Evolutionary conservation across 768 basidiomycete genomes (phyloP).

Genomic region (Gymnopilus junonius): DNA sequence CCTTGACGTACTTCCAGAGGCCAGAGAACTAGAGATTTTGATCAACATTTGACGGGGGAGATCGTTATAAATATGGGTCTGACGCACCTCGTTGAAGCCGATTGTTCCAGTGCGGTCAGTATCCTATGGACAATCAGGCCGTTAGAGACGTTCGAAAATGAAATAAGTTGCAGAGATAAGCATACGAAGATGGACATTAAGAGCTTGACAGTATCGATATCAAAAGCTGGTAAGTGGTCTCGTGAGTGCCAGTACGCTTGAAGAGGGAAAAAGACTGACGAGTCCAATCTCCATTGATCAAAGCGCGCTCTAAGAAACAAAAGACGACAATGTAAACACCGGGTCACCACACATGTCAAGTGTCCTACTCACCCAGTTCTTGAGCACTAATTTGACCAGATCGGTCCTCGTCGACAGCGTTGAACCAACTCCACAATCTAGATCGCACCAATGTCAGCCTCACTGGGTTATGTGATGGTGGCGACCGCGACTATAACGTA

Average conservation of each 20-base stretch:
- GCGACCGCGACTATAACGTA: conserved; percentile 37
- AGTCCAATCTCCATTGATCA: conserved; percentile 73
- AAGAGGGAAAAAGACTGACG: conserved; percentile 41
- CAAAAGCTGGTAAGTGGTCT: conserved; percentile 61
- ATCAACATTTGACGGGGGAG: background rate
- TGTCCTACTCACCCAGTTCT: conserved; percentile 64
- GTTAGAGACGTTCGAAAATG: background rate
- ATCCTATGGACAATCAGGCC: conserved; percentile 42
- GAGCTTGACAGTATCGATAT: conserved; percentile 85
- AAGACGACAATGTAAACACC: background rate
- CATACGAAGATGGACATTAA: conserved; percentile 83
- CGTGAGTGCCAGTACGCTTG: background rate
- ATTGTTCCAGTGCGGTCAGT: conserved; percentile 79
- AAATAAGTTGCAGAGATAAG: background rate
- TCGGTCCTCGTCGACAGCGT: conserved; percentile 67
- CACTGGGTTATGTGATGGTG: background rate
- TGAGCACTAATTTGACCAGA: conserved; percentile 66
- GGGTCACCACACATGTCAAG: background rate
- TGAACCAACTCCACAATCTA: conserved; percentile 79
- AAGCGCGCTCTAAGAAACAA: conserved; percentile 42
- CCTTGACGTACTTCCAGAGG: conserved; percentile 85
- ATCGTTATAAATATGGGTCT: background rate
- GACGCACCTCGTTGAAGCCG: conserved; percentile 71
- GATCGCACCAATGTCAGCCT: background rate
- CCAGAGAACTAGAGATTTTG: conserved; percentile 59